Conservation (phyloP, 768 basidiomycete genomes). For the Fistulinella prunicolor region DNA sequence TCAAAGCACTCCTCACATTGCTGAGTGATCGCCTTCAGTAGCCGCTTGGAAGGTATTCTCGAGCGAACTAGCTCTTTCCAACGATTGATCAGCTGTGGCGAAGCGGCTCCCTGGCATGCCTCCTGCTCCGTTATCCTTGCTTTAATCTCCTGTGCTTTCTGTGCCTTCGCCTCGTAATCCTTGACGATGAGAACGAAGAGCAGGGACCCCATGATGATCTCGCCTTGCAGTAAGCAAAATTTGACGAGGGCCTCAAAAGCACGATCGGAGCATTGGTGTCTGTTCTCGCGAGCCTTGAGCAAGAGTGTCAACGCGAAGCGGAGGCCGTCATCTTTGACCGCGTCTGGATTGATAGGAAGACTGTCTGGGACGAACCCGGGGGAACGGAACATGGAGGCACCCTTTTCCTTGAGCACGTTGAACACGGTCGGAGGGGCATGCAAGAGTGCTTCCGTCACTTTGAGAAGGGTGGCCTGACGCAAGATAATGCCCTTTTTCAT, state of each 20-base stretch:
- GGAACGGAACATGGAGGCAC: constrained; percentile 16
- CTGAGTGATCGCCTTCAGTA: constrained; percentile 33
- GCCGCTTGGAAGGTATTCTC: constrained; percentile 27
- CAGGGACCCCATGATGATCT: constrained; percentile 72
- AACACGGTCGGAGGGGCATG: constrained; percentile 24
- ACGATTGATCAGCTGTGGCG: constrained; percentile 14
- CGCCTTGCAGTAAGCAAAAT: constrained; percentile 71
- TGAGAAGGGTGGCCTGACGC: constrained; percentile 47
- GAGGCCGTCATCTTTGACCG: constrained; percentile 39
- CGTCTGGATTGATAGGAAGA: constrained; percentile 32
- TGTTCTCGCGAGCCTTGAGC: constrained; percentile 48
- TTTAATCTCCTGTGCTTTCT: constrained; percentile 27
- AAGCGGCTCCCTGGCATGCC: constrained; percentile 2
- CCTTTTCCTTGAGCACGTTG: constrained; percentile 17
- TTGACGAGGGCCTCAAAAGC: constrained; percentile 62
- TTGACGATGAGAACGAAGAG: constrained; percentile 64
- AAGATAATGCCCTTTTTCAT: constrained; percentile 52
- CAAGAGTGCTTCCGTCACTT: constrained; percentile 27
- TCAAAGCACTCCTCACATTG: constrained; percentile 31
- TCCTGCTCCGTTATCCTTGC: constrained; percentile 21
- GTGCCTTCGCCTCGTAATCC: constrained; percentile 51
- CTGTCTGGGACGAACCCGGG: constrained; percentile 14
- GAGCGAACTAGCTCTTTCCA: constrained; percentile 18
- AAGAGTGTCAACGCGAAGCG: constrained; percentile 55
- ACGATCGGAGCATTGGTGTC: constrained; percentile 52